Evolutionary conservation across 768 basidiomycete genomes (phyloP).

Genomic region (Lactarius quietus): DNA sequence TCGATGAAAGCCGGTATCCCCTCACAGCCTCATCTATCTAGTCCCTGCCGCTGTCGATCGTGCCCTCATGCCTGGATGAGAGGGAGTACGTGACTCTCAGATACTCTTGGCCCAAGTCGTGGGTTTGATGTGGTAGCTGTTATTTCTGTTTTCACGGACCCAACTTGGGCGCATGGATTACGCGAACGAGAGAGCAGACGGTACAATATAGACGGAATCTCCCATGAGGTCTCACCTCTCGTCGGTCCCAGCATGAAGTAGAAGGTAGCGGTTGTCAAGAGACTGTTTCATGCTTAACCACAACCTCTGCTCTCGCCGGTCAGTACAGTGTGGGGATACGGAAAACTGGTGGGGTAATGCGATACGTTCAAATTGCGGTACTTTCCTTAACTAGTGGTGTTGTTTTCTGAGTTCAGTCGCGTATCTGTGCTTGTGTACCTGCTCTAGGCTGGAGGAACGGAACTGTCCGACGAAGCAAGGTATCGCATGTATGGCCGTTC

Average conservation of each 20-base stretch:
- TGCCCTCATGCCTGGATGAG: not conserved
- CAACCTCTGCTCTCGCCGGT: not conserved
- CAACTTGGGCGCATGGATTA: not conserved
- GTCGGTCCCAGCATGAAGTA: not conserved
- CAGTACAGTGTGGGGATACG: not conserved
- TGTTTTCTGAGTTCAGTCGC: not conserved
- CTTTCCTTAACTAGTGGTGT: not conserved
- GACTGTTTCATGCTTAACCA: not conserved
- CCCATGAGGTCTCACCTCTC: not conserved
- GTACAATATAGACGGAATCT: not conserved
- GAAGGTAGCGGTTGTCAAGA: not conserved
- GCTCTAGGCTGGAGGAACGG: not conserved
- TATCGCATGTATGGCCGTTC: not conserved
- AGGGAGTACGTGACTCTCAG: not conserved
- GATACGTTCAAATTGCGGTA: not conserved
- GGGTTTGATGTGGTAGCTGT: not conserved
- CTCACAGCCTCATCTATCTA: not conserved
- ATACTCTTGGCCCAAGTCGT: not conserved
- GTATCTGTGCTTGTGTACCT: not conserved
- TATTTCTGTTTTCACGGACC: not conserved
- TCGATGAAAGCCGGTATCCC: not conserved
- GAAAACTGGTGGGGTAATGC: not conserved
- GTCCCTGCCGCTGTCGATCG: not conserved
- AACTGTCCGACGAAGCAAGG: not conserved
- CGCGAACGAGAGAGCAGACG: not conserved